Base-by-base conservation (phyloP, 2,329 filamentous ascomycete species). In the Didymella segeticola region DNA sequence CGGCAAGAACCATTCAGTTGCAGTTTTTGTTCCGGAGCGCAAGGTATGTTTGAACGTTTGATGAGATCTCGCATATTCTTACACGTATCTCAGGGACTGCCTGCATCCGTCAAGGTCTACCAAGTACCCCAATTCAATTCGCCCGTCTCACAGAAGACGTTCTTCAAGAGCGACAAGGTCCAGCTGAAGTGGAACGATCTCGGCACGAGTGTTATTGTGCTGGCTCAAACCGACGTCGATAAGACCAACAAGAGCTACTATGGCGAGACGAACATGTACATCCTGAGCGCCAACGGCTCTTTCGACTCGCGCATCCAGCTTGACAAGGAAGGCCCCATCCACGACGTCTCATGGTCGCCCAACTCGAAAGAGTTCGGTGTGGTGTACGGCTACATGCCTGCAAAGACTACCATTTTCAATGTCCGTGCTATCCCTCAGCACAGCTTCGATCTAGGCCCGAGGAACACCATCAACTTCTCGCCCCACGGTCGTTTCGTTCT, bases 171-270 rank as follows among this genome's bases (percentile, higher is more conserved):
- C 60, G 95, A 99, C 82, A 98, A 98, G 81, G 93, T 99, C 41
- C 92, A 97, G 78, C 81, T 99, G 72, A 97, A 97, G 81, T 99
- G 95, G 95, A 99, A 99, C 78, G 86, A 89, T 63, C 82, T 91
- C 58, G 95, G 95, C 47, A 96, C 93, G 30, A 93, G 89, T 73
- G 78, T 98, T 72, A 89, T 99, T 70, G 93, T 98, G 63, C 85
- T 99, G 69, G 93, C 95, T 50, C 93, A 98, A 80, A 99, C 95
- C 26, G 95, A 99, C 60, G 95, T 98, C 47, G 95, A 99, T 79
- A 96, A 95, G 80, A 92, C 92, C 53, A 96, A 96, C 78, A 98
- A 98, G 86, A 97, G 91, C 78, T 99, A 99, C 80, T 99, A 99
- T 68, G 95, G 95, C 72, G 95, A 99, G 80, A 98, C 95, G 9